Percentiles rank a stretch among this genome's conserved stretches.
Evolutionary conservation across 495 filamentous ascomycete genomes (phyloP).

Genomic region (Xylaria venustula): DNA sequence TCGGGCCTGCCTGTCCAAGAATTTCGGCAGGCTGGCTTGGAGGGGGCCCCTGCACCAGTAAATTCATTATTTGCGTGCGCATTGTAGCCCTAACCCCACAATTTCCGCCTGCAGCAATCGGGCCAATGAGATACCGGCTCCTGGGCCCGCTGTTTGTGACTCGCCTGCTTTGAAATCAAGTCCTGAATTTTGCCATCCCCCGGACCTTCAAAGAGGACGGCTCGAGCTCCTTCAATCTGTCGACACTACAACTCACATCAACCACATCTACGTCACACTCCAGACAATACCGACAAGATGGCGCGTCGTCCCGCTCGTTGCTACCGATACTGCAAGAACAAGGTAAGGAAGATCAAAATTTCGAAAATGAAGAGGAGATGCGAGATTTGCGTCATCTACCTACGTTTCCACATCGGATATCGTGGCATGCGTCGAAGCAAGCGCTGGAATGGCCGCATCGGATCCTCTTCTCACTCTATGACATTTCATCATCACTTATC

Average conservation of each 20-base stretch:
- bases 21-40: neutral
- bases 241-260: constrained; percentile 37
- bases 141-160: constrained; percentile 27
- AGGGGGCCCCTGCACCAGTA: constrained; percentile 10
- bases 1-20: neutral
- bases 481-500: neutral
- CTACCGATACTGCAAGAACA: constrained; percentile 99
- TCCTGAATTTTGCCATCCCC: constrained; percentile 27
- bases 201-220: constrained; percentile 22
- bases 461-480: neutral
- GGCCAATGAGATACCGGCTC: constrained; percentile 20
- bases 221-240: constrained; percentile 25
- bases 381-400: neutral
- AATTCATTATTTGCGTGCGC: constrained; percentile 21
- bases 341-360: constrained; percentile 61
- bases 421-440: neutral
- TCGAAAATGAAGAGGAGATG: neutral
- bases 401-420: neutral
- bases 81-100: constrained; percentile 46
- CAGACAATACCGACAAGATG: constrained; percentile 77
- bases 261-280: constrained; percentile 43
- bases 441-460: neutral
- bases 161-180: constrained; percentile 46
- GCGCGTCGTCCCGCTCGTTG: constrained; percentile 97
- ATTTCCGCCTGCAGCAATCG: constrained; percentile 9